Base-by-base conservation (phyloP, 805 yeast species). In the Yarrowia alimentaria region DNA sequence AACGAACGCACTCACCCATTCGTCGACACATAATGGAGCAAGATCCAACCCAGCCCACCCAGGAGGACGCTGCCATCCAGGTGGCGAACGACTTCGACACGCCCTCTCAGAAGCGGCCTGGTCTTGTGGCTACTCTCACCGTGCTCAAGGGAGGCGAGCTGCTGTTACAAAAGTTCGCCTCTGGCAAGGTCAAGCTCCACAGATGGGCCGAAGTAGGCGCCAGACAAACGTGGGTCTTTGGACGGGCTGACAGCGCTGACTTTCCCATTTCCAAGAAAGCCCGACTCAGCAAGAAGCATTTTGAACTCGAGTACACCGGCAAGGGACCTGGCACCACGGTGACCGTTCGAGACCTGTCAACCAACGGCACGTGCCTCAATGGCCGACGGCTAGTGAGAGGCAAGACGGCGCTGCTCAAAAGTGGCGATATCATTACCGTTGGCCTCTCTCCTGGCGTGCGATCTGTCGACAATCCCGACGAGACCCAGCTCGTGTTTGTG, bases 361-460 rank as follows among this genome's bases (percentile, higher is more conserved):
- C 98, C 2, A 93, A 93, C 68, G 99, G 99, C 6, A 93, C 99
- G 0, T 84, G 79, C 72, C 68, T 91, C 40, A 93, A 91, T 68
- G 81, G 82, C 24, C 74, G 74, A 29, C 73, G 87, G 47, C 66
- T 91, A 14, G 86, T 81, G 18, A 85, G 83, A 61, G 85, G 85
- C 16, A 79, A 83, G 42, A 86, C 87, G 60, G 87, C 86, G 64
- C 78, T 91, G 52, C 66, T 93, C 29, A 80, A 82, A 34, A 96
- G 88, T 62, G 98, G 98, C 5, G 99, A 93, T 66, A 96, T 88
- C 62, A 83, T 93, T 29, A 77, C 90, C 1, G 85, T 93, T 0
- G 99, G n/a, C n/a, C n/a, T n/a, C n/a, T n/a, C n/a, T n/a, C n/a
- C n/a, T n/a, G n/a, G n/a, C n/a, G 98, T 0, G 72, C 81, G 13